A percentile compares a stretch with the other conserved stretches of the same genome.
phyloP scores from a whole-genome alignment of 2,329 filamentous ascomycete species.

The Fusarium austroafricanum region DNA sequence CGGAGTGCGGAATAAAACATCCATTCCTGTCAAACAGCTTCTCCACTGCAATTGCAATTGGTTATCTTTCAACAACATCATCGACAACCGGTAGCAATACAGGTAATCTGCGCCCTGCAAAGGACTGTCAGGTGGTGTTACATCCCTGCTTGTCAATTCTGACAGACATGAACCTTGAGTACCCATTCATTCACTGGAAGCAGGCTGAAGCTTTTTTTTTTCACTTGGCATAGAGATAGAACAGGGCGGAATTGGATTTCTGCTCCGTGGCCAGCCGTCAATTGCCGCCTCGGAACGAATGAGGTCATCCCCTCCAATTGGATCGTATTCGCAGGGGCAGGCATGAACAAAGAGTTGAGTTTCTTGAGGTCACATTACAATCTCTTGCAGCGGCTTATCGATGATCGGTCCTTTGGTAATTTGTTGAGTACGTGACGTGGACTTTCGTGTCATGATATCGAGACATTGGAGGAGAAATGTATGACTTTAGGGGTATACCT shows the following conservation, averaged over 20 bases:
- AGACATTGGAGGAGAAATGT: neutral
- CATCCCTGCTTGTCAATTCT: conserved; percentile 28
- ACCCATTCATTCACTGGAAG: no score
- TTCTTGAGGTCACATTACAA: conserved; percentile 30
- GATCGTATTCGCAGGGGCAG: neutral
- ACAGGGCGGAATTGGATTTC: conserved; percentile 38
- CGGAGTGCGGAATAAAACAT: conserved; percentile 24
- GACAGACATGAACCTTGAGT: conserved; percentile 16
- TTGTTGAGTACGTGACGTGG: neutral
- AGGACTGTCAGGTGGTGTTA: conserved; percentile 18
- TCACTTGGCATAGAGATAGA: conserved; percentile 16
- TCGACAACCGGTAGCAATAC: neutral
- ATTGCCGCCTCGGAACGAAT: conserved; percentile 33
- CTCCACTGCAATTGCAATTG: conserved; percentile 31
- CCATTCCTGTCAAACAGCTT: neutral
- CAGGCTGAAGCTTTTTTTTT: no score
- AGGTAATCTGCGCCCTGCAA: neutral
- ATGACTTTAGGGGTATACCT: neutral
- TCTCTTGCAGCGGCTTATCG: conserved; percentile 26
- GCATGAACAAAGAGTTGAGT: neutral
- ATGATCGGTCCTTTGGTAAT: conserved; percentile 10
- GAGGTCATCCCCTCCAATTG: conserved; percentile 21
- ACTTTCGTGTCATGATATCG: conserved; percentile 21
- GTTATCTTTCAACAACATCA: neutral
- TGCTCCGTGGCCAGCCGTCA: conserved; percentile 43